A percentile compares a stretch with the other conserved stretches of the same genome.
Evolutionary conservation across 2,329 filamentous ascomycete species (phyloP).

Genomic region (Lachnellula hyalina): DNA sequence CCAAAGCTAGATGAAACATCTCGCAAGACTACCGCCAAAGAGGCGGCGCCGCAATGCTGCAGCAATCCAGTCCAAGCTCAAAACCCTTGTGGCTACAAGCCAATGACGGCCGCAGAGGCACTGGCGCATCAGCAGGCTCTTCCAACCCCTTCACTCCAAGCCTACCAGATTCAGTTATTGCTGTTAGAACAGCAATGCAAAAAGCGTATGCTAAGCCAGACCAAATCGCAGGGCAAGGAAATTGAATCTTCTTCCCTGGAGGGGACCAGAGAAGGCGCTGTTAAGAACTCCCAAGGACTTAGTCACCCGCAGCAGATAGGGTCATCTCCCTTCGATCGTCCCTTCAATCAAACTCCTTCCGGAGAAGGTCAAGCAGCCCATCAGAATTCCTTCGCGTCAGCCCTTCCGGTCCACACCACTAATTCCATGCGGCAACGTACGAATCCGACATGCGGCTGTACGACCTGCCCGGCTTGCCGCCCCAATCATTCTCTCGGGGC

Average conservation of each 20-base stretch:
- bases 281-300: background rate
- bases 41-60: background rate
- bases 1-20: background rate
- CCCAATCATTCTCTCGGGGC: no score
- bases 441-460: no score
- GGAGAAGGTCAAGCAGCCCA: no score
- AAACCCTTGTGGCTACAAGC: no score
- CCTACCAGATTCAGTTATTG: conserved; percentile 83
- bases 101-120: no score
- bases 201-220: background rate
- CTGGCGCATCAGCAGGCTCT: no score
- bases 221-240: background rate
- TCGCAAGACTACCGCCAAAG: background rate
- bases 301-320: background rate
- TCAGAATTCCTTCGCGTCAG: no score
- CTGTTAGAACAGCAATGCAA: conserved; percentile 63
- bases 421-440: no score
- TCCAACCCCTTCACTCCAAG: conserved; percentile 47
- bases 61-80: no score
- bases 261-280: background rate
- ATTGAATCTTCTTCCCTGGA: background rate
- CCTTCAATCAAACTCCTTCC: no score
- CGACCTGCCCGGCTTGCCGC: no score
- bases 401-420: no score
- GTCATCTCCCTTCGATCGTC: background rate